Conservation (phyloP, 2,329 filamentous ascomycete genomes). For the Sarocladium strictum region DNA sequence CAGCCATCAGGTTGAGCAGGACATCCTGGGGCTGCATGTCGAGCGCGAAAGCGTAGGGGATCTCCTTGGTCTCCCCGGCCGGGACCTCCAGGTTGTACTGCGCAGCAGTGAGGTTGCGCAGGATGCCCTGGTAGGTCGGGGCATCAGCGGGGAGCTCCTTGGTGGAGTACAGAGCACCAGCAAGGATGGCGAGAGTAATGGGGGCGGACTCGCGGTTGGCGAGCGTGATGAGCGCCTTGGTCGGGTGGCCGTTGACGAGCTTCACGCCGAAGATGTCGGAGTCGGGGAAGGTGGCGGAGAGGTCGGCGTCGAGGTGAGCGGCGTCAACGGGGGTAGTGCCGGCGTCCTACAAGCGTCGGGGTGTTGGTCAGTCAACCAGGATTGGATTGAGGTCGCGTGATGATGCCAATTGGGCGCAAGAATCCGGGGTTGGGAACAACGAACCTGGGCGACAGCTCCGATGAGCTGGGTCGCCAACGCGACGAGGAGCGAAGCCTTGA, state of each 20-base stretch:
- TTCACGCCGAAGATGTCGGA: conserved; percentile 90
- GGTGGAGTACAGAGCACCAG: conserved; percentile 63
- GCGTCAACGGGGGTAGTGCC: conserved; percentile 18
- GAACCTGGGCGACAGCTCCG: conserved; percentile 57
- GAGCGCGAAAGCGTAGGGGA: conserved; percentile 79
- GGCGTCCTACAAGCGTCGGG: no score
- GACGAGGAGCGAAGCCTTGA: conserved; percentile 66
- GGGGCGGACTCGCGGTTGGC: conserved; percentile 75
- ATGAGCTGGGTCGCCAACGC: conserved; percentile 65
- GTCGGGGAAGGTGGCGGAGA: conserved; percentile 58
- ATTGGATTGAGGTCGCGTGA: not conserved
- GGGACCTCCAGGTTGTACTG: conserved; percentile 69
- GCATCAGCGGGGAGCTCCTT: conserved; percentile 40
- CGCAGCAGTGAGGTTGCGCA: conserved; percentile 80
- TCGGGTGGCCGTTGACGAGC: conserved; percentile 87
- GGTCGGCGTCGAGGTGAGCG: conserved; percentile 51
- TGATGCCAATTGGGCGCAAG: not conserved
- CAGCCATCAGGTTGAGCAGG: conserved; percentile 67
- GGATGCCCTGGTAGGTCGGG: conserved; percentile 46
- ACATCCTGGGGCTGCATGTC: conserved; percentile 94
- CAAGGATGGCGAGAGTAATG: conserved; percentile 69
- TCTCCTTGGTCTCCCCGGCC: conserved; percentile 66
- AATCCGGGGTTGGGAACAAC: not conserved
- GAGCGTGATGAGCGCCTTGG: conserved; percentile 75
- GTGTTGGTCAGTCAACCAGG: no score